phyloP scores from a whole-genome alignment of 495 filamentous ascomycete genomes.

The Rusavskia elegans region DNA sequence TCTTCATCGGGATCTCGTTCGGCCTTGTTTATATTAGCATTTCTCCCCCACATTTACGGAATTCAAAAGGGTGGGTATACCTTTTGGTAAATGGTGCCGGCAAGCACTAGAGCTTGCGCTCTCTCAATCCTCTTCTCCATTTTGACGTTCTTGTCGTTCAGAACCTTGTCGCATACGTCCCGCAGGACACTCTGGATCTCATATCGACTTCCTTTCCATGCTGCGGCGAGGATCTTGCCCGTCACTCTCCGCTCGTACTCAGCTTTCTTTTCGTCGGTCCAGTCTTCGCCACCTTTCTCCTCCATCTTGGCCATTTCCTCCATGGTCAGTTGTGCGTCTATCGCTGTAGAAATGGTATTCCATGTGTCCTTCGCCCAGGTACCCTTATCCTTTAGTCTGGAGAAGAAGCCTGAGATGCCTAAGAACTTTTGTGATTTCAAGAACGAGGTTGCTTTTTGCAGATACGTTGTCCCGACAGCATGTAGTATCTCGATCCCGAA shows the following conservation, averaged over 20 bases:
- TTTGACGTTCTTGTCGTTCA: slow-evolving; percentile 67
- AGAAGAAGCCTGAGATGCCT: slow-evolving; percentile 89
- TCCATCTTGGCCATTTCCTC: slow-evolving; percentile 97
- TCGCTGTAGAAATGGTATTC: slow-evolving; percentile 93
- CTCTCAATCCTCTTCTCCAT: slow-evolving; percentile 77
- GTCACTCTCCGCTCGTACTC: slow-evolving; percentile 92
- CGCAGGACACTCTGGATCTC: slow-evolving; percentile 94
- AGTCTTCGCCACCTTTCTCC: slow-evolving; percentile 89
- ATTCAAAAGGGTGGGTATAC: slow-evolving; percentile 35
- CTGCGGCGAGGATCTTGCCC: slow-evolving; percentile 95
- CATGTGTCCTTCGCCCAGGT: slow-evolving; percentile 94
- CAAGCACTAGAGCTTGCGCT: slow-evolving; percentile 72
- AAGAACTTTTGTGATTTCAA: slow-evolving; percentile 94
- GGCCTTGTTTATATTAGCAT: slow-evolving; percentile 34
- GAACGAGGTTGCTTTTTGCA: slow-evolving; percentile 71
- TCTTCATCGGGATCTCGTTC: slow-evolving; percentile 88
- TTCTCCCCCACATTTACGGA: slow-evolving; percentile 1
- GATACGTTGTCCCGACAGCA: slow-evolving; percentile 79
- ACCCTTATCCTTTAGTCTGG: slow-evolving; percentile 88
- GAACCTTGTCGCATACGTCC: slow-evolving; percentile 62
- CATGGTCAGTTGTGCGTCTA: slow-evolving; percentile 95
- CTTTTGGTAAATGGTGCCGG: slow-evolving; percentile 76
- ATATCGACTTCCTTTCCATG: slow-evolving; percentile 93
- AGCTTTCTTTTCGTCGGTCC: slow-evolving; percentile 96
- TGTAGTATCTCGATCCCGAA: slow-evolving; percentile 96